These are phyloP conservation scores for Trichosporon inkin DNA, from an alignment of 1,284 basidiomycete species.

Conservation along the genomic window DNA sequence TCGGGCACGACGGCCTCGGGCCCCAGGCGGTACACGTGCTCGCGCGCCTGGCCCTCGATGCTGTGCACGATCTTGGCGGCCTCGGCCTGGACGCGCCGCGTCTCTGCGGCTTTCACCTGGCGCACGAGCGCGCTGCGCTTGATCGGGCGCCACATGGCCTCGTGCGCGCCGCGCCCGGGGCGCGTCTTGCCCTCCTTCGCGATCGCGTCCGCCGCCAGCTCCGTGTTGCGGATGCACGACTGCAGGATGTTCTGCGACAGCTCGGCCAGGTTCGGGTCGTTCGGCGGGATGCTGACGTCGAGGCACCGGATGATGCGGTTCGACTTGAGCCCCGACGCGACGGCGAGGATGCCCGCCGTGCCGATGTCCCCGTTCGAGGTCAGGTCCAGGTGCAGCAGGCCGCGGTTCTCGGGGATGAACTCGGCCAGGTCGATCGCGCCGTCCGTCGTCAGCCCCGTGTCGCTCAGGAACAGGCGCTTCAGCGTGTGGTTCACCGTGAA, in stretches of 20 bases:
- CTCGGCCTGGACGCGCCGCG: slow-evolving; percentile 40
- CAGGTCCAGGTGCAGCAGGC: slow-evolving; percentile 81
- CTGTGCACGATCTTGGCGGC: slow-evolving; percentile 35
- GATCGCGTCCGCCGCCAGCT: slow-evolving; percentile 52
- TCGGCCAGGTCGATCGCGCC: slow-evolving; percentile 94
- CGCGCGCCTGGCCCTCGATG: slow-evolving; percentile 44
- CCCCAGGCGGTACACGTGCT: slow-evolving; percentile 51
- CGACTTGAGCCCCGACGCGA: slow-evolving; percentile 73
- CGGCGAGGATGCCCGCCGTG: slow-evolving; percentile 85
- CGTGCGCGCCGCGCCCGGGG: slow-evolving; percentile 25
- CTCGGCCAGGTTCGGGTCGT: slow-evolving; percentile 76
- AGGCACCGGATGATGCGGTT: slow-evolving; percentile 86
- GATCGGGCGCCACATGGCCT: slow-evolving; percentile 53
- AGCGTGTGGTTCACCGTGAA: slow-evolving; percentile 90
- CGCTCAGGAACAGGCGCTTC: slow-evolving; percentile 85
- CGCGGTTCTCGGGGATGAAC: slow-evolving; percentile 84
- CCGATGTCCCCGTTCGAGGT: slow-evolving; percentile 71
- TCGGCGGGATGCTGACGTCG: slow-evolving; percentile 86
- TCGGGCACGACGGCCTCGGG: slow-evolving; percentile 57
- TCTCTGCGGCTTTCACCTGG: slow-evolving; percentile 49
- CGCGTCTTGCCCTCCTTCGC: slow-evolving; percentile 19
- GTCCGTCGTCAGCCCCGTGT: slow-evolving; percentile 72
- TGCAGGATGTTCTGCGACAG: slow-evolving; percentile 52
- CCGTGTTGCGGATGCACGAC: slow-evolving; percentile 85
- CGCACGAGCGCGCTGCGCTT: slow-evolving; percentile 51